Evolutionary conservation across 2,329 filamentous ascomycete species (phyloP).

Genomic region (Paracamarosporium sp.): DNA sequence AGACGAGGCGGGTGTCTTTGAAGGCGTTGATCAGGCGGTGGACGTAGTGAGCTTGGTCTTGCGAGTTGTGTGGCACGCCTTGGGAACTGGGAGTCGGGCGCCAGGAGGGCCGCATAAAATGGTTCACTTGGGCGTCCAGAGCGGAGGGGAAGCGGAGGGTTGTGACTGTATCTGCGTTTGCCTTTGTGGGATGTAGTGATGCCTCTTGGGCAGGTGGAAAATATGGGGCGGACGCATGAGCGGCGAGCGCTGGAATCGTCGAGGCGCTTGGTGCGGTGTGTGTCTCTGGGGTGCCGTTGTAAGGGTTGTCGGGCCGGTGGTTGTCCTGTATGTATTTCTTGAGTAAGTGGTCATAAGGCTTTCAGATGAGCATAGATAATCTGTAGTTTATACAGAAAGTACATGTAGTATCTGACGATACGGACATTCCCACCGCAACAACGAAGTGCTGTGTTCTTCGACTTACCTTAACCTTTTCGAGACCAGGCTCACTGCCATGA

Average conservation of each 20-base stretch:
- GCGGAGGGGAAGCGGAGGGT: not conserved
- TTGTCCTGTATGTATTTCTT: too few species aligned
- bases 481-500: not conserved
- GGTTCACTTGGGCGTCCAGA: not conserved
- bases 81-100: not conserved
- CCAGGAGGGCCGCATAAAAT: not conserved
- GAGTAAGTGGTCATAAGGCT: too few species aligned
- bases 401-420: too few species aligned
- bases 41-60: not conserved
- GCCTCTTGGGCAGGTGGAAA: not conserved
- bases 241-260: not conserved
- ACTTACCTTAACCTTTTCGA: not conserved
- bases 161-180: not conserved
- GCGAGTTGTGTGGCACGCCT: not conserved
- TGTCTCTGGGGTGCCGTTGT: too few species aligned
- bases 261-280: not conserved
- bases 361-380: too few species aligned
- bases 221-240: not conserved
- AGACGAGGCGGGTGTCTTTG: not conserved
- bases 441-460: not conserved
- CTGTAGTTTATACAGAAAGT: too few species aligned
- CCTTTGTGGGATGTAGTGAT: not conserved
- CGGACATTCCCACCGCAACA: too few species aligned
- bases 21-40: not conserved
- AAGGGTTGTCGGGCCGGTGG: too few species aligned